phyloP scores from a whole-genome alignment of 257 asterid genomes.

The Solanum arcanum region DNA sequence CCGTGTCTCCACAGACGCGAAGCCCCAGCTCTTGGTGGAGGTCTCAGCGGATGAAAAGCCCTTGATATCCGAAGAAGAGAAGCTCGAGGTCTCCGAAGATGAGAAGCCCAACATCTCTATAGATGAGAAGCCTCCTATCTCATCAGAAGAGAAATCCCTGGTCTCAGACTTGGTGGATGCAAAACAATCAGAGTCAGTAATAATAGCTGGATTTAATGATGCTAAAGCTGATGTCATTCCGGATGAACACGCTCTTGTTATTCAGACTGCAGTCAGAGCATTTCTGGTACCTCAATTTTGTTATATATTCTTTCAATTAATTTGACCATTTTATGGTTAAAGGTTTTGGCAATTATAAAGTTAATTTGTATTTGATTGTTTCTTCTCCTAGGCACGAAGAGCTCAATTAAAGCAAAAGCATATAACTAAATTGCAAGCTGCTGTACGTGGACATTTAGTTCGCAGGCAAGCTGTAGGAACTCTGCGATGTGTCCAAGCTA shows the following conservation, averaged over 20 bases:
- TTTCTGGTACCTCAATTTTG: slow-evolving; percentile 42
- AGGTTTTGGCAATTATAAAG: not conserved
- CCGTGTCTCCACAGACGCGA: not conserved
- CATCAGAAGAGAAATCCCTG: not conserved
- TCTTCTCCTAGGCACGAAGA: slow-evolving; percentile 53
- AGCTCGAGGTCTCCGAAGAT: not conserved
- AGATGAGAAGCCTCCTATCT: not conserved
- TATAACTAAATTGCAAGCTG: slow-evolving; percentile 77
- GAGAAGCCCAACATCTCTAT: not conserved
- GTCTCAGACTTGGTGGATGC: slow-evolving; percentile 11
- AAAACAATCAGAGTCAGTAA: slow-evolving; percentile 20
- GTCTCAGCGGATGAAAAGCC: not conserved
- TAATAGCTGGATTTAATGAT: slow-evolving; percentile 22
- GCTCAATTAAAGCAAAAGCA: slow-evolving; percentile 44
- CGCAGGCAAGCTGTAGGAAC: slow-evolving; percentile 84
- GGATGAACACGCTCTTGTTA: slow-evolving; percentile 46
- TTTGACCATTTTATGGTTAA: not conserved
- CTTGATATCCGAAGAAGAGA: not conserved
- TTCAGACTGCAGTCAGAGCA: slow-evolving; percentile 68
- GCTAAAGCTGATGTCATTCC: slow-evolving; percentile 11
- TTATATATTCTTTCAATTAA: not conserved
- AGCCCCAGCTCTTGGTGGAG: not conserved
- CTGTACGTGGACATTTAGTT: slow-evolving; percentile 84
- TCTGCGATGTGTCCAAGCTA: slow-evolving; percentile 86
- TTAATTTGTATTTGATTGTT: not conserved